Evolutionary conservation across 2,329 filamentous ascomycete genomes (phyloP).

Genomic region (Neofusicoccum laricinum): DNA sequence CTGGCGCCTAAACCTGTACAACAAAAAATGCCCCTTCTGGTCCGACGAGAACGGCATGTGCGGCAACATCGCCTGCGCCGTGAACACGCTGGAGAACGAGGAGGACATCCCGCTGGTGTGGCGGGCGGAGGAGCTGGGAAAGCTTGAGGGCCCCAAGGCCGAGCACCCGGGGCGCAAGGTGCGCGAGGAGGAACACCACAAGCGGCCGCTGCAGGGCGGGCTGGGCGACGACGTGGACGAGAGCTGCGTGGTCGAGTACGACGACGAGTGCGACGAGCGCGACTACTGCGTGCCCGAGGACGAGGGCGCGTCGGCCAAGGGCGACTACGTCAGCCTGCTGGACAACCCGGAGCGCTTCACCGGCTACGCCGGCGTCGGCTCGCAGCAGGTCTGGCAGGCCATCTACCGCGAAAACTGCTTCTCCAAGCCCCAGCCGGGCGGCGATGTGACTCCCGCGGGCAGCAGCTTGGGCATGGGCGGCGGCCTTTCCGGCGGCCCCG

Average conservation of each 20-base stretch:
- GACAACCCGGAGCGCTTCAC: conserved; percentile 96
- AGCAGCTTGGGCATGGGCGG: conserved; percentile 35
- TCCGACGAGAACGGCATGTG: conserved; percentile 89
- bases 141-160: conserved; percentile 87
- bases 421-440: conserved; percentile 46
- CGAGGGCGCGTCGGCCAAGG: conserved; percentile 79
- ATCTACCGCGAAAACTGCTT: conserved; percentile 99
- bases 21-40: conserved; percentile 96
- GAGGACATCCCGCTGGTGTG: conserved; percentile 89
- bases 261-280: conserved; percentile 93
- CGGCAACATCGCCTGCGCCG: conserved; percentile 93
- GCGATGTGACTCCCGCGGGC: conserved; percentile 30
- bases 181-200: conserved; percentile 64
- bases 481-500: conserved; percentile 37
- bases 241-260: conserved; percentile 95
- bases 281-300: conserved; percentile 98
- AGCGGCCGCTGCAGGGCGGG: conserved; percentile 74
- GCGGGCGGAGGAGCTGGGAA: conserved; percentile 87
- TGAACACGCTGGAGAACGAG: conserved; percentile 92
- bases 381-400: conserved; percentile 91
- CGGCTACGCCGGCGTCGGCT: conserved; percentile 80
- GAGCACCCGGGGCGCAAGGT: conserved; percentile 76
- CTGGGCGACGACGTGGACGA: conserved; percentile 86
- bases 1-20: conserved; percentile 91
- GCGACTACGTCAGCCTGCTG: conserved; percentile 92